These are phyloP conservation scores for Neurospora sp. DNA, from an alignment of 495 filamentous ascomycete genomes.

Conservation along the genomic window DNA sequence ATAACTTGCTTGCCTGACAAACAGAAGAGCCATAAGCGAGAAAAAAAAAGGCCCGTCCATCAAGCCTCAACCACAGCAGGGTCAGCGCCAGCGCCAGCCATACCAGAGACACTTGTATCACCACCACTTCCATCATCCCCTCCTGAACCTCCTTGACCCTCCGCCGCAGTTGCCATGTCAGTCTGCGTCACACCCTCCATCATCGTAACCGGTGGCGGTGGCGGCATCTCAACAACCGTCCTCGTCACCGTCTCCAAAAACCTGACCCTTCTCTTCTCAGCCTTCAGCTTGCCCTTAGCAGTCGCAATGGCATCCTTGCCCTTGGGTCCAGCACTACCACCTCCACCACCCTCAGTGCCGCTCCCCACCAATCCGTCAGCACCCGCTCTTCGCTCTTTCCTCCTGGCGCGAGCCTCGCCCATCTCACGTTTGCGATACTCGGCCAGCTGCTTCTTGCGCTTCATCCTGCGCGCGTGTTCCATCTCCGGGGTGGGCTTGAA, in stretches of 20 bases:
- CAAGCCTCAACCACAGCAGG: not conserved
- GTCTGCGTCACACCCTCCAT: not conserved
- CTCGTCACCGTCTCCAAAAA: constrained; percentile 22
- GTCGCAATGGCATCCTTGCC: not conserved
- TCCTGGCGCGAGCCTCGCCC: constrained; percentile 66
- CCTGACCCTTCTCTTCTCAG: constrained; percentile 18
- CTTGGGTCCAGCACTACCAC: not conserved
- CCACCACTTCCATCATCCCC: not conserved
- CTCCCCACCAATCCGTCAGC: not conserved
- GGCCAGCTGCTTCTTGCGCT: constrained; percentile 67
- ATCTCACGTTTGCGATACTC: constrained; percentile 79
- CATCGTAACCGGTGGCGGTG: not conserved
- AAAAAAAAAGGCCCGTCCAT: not conserved
- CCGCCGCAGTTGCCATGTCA: not conserved
- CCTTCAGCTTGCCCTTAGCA: constrained; percentile 9
- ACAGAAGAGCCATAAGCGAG: not conserved
- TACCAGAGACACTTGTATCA: not conserved
- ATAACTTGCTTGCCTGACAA: not conserved
- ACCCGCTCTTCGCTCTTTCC: constrained; percentile 53
- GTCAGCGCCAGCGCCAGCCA: not conserved
- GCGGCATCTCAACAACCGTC: constrained; percentile 1
- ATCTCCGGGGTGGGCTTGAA: constrained; percentile 81
- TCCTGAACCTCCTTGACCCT: not conserved
- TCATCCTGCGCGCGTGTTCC: constrained; percentile 64
- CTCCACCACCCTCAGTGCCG: not conserved